A percentile compares a stretch with the other conserved stretches of the same genome.
Conservation (phyloP, 768 basidiomycete species). For the Baorangia bicolor region DNA sequence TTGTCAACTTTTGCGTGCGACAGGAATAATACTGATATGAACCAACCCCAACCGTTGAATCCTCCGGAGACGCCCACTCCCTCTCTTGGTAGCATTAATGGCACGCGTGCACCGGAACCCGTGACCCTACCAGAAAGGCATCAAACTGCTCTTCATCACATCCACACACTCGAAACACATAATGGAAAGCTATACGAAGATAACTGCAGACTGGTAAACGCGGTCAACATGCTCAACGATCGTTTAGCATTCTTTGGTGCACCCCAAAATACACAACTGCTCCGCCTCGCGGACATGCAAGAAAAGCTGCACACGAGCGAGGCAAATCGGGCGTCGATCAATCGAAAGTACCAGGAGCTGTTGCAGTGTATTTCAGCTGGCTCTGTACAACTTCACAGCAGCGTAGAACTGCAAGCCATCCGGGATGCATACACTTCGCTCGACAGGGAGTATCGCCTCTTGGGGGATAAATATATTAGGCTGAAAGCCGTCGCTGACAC, state of each 20-base stretch:
- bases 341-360: conserved; percentile 27
- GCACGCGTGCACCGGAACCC: conserved; percentile 45
- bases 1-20: background rate
- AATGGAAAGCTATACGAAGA: conserved; percentile 39
- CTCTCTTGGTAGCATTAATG: conserved; percentile 13
- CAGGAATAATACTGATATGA: conserved; percentile 3
- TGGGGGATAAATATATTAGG: conserved; percentile 23
- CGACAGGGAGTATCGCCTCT: conserved; percentile 18
- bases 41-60: background rate
- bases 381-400: conserved; percentile 17
- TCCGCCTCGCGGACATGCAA: conserved; percentile 22
- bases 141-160: conserved; percentile 27
- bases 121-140: conserved; percentile 36
- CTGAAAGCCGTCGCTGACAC: conserved; percentile 11
- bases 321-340: conserved; percentile 12
- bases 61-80: conserved; percentile 3
- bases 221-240: conserved; percentile 32
- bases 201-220: conserved; percentile 33
- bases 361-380: conserved; percentile 12
- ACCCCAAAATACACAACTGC: conserved; percentile 15
- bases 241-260: conserved; percentile 24
- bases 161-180: conserved; percentile 31
- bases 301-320: conserved; percentile 28
- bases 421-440: conserved; percentile 22
- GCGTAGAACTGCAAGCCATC: conserved; percentile 16